Percentiles rank a stretch among this genome's conserved stretches.
phyloP scores from a whole-genome alignment of 1,139 yeast genomes.

The Yarrowia galli region DNA sequence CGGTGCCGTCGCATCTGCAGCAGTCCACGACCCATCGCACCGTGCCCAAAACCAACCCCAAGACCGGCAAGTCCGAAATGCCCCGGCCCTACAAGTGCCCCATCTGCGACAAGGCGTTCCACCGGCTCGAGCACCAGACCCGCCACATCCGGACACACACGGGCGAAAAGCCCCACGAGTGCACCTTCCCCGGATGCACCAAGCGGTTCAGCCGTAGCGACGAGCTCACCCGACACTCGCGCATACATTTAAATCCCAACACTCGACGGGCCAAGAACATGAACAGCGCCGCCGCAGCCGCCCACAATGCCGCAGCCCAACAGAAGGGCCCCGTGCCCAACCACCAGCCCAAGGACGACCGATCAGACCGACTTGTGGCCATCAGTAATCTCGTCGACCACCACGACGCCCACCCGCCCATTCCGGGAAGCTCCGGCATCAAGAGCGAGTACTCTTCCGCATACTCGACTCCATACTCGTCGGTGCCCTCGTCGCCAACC shows the following conservation, averaged over 20 bases:
- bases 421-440: conserved; percentile 17
- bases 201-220: conserved; percentile 88
- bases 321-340: conserved; percentile 43
- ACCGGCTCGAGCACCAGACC: conserved; percentile 90
- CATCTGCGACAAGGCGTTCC: conserved; percentile 89
- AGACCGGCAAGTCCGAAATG: conserved; percentile 49
- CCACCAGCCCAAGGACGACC: conserved; percentile 33
- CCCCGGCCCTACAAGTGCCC: conserved; percentile 89
- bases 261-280: conserved; percentile 60
- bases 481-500: conserved; percentile 44
- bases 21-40: conserved; percentile 37
- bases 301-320: conserved; percentile 44
- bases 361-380: conserved; percentile 19
- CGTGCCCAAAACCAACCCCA: conserved; percentile 38
- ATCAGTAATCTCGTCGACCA: conserved; percentile 36
- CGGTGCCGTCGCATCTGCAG: conserved; percentile 38
- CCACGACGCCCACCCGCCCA: conserved; percentile 35
- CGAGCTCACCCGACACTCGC: conserved; percentile 85
- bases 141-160: conserved; percentile 95
- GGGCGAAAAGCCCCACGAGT: conserved; percentile 92
- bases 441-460: conserved; percentile 42
- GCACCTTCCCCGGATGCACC: conserved; percentile 85
- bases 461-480: conserved; percentile 42
- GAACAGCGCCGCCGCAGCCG: conserved; percentile 45
- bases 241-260: conserved; percentile 85